Evolutionary conservation across 495 filamentous ascomycete species (phyloP).

Genomic region (Xeromyces bisporus): DNA sequence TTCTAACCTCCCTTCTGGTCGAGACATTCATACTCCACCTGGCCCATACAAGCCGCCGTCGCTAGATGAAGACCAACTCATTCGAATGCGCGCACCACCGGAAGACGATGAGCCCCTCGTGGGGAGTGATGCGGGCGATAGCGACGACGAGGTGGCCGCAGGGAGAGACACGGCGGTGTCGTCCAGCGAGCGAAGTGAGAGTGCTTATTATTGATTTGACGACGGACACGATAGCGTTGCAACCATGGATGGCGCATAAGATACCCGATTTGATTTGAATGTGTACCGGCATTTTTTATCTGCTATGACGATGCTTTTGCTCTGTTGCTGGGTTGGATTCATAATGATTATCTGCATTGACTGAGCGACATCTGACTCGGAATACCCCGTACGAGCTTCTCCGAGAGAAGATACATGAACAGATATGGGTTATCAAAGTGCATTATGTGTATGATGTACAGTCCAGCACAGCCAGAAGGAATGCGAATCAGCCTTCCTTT

Average conservation of each 20-base stretch:
- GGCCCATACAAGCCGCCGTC: constrained; percentile 40
- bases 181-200: constrained; percentile 16
- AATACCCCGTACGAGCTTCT: too few relatives aligned
- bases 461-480: neutral
- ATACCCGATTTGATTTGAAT: too few relatives aligned
- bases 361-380: too few relatives aligned
- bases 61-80: constrained; percentile 39
- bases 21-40: constrained; percentile 58
- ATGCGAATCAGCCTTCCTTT: neutral
- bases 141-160: constrained; percentile 31
- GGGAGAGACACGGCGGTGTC: constrained; percentile 29
- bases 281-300: constrained; percentile 15
- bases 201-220: constrained; percentile 32
- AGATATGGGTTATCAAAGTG: constrained; percentile 1
- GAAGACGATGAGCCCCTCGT: constrained; percentile 18
- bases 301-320: too few relatives aligned
- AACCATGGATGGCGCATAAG: too few relatives aligned
- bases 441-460: constrained; percentile 1
- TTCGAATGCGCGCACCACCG: constrained; percentile 28
- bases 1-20: constrained; percentile 64
- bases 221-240: too few relatives aligned
- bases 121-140: constrained; percentile 23
- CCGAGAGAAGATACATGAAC: too few relatives aligned
- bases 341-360: too few relatives aligned
- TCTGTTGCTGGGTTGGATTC: too few relatives aligned